Conservation (phyloP, 768 basidiomycete species). For the Obba rivulosa region DNA sequence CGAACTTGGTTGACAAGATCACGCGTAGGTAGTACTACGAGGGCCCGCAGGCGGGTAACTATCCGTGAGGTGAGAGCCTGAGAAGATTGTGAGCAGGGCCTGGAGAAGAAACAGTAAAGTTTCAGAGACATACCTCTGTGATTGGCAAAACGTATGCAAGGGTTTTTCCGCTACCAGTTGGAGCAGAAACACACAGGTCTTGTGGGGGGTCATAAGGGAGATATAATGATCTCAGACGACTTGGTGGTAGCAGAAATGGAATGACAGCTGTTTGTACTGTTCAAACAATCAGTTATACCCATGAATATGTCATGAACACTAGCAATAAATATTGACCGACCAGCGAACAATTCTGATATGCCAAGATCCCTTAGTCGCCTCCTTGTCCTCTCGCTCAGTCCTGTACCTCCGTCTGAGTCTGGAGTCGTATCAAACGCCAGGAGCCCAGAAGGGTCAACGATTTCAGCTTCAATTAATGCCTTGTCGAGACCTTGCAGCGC, state of each 20-base stretch:
- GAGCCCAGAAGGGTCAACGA: slow-evolving; percentile 52
- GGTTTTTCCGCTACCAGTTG: slow-evolving; percentile 97
- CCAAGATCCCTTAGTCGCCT: slow-evolving; percentile 69
- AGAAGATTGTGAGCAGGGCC: no score
- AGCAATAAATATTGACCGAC: slow-evolving; percentile 35
- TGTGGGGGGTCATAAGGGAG: slow-evolving; percentile 58
- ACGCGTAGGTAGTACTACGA: slow-evolving; percentile 88
- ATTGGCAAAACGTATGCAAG: slow-evolving; percentile 94
- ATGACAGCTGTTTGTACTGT: slow-evolving; percentile 86
- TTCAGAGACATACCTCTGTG: slow-evolving; percentile 55
- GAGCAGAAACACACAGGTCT: slow-evolving; percentile 93
- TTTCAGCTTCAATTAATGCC: slow-evolving; percentile 62
- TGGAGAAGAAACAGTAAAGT: not conserved
- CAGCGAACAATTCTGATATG: slow-evolving; percentile 84
- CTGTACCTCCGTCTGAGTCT: slow-evolving; percentile 37
- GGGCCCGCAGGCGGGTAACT: slow-evolving; percentile 79
- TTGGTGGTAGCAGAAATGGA: slow-evolving; percentile 63
- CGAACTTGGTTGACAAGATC: slow-evolving; percentile 90
- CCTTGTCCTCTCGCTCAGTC: slow-evolving; percentile 54
- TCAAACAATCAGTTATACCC: not conserved
- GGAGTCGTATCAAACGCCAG: slow-evolving; percentile 38
- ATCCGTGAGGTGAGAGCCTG: slow-evolving; percentile 64
- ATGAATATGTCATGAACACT: not conserved
- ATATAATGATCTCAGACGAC: slow-evolving; percentile 46
- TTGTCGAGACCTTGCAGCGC: slow-evolving; percentile 76